A percentile compares a stretch with the other conserved stretches of the same genome.
Conservation (phyloP, 208 protist genomes). For the Trypanosoma avium region DNA sequence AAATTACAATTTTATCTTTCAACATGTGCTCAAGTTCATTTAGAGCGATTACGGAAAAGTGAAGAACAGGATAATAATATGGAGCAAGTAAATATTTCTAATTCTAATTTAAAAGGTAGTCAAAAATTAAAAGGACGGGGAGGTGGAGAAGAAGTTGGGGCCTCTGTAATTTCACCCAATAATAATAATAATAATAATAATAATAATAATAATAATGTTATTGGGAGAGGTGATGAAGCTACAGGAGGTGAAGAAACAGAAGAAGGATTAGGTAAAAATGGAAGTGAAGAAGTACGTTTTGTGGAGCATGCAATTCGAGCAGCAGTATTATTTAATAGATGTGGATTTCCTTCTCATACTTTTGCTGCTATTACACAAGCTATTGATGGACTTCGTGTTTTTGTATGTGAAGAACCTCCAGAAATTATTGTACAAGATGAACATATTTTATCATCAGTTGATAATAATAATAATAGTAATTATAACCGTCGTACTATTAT, state of each 20-base stretch:
- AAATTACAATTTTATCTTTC: conserved; percentile 59
- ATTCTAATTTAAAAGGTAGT: too few relatives aligned
- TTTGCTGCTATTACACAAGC: conserved; percentile 17
- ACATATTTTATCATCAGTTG: background rate
- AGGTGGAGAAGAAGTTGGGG: background rate
- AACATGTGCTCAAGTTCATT: conserved; percentile 26
- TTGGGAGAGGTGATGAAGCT: background rate
- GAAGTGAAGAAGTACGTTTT: conserved; percentile 15
- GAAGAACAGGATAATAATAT: too few relatives aligned
- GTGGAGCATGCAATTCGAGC: conserved; percentile 16
- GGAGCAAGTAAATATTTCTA: too few relatives aligned
- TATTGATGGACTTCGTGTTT: conserved; percentile 23
- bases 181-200: background rate
- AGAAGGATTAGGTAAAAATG: conserved; percentile 2
- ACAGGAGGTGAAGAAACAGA: background rate
- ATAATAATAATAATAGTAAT: background rate
- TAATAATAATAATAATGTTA: background rate
- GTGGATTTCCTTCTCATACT: conserved; percentile 22
- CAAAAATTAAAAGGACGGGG: too few relatives aligned
- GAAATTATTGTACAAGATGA: conserved; percentile 10
- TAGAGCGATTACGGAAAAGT: conserved; percentile 21
- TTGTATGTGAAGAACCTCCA: conserved; percentile 28
- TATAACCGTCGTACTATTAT: too few relatives aligned
- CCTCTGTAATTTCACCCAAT: background rate
- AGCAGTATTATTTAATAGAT: conserved; percentile 26